Base-by-base conservation (phyloP, 176 grass and related monocot genomes). In the Paspalum vaginatum region DNA sequence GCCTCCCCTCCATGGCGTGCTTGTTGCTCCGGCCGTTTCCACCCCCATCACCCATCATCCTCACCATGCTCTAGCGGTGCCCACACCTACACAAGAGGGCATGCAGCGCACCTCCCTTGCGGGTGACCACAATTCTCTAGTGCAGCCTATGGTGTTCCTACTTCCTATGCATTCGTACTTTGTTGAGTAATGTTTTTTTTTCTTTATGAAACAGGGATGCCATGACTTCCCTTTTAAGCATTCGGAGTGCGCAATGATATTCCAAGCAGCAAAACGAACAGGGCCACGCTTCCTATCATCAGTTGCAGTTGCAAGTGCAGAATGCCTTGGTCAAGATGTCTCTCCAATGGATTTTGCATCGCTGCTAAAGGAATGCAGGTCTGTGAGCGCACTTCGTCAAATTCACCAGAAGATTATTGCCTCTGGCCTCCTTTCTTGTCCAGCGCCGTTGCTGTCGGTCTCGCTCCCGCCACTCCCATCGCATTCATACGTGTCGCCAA, bases 381-480 rank as follows among this genome's bases (percentile, higher is more conserved):
- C 73, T 53, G 67, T 67, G 52, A 82, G 45, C 5, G 40, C 74
- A 53, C 83, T 86, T 39, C 88, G 60, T n/a, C 83, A 83, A 68
- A 77, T 90, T 81, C 88, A 90, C 83, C 83, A 82, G 51, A 68
- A 83, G 78, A 85, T 83, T 38, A 76, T 90, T 45, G 24, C 88
- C 54, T 74, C 14, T 25, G 83, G 83, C 53, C 79, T 89, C 61
- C 83, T 90, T 73, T 83, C 67, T 17, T 79, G 40, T 82, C 83
- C 83, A 57, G 21, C 74, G 11, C 68, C 79, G 2, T 55, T 89
- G 45, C 37, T 85, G 14, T 61, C 63, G 11, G 62, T 85, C 7
- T 75, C 87, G 9, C 74, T 90, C 49, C 74, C 79, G 52, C 78
- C 78, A 12, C 24, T 82, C 20, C 44, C 58, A 68, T 90, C 88